phyloP scores from a whole-genome alignment of 1,284 basidiomycete genomes.

The Boletus holoroseus region DNA sequence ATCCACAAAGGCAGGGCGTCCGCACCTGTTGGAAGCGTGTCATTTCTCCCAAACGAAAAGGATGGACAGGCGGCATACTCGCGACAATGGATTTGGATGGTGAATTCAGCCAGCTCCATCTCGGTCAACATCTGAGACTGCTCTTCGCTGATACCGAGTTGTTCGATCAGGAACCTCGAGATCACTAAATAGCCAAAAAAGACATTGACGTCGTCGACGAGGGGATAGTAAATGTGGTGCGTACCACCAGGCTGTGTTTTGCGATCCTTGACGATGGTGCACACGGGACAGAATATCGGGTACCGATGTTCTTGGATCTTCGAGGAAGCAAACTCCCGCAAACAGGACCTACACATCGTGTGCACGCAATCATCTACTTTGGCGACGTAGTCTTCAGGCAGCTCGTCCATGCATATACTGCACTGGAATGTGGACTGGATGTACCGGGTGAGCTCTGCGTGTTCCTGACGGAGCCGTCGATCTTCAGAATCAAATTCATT shows the following conservation, averaged over 20 bases:
- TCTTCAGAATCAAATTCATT: constrained; percentile 45
- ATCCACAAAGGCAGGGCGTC: constrained; percentile 44
- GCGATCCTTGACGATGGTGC: constrained; percentile 32
- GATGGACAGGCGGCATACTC: neutral
- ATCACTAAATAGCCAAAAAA: constrained; percentile 35
- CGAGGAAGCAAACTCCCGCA: constrained; percentile 40
- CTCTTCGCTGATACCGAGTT: constrained; percentile 46
- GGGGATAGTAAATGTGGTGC: constrained; percentile 14
- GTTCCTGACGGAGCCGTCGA: constrained; percentile 35
- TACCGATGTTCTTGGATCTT: constrained; percentile 51
- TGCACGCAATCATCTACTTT: constrained; percentile 47
- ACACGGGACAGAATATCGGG: constrained; percentile 58
- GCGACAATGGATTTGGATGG: constrained; percentile 42
- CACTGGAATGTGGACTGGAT: constrained; percentile 39
- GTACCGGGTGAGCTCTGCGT: constrained; percentile 37
- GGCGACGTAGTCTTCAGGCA: constrained; percentile 43
- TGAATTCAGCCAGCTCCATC: constrained; percentile 50
- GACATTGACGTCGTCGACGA: neutral
- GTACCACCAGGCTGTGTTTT: constrained; percentile 37
- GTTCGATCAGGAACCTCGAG: constrained; percentile 38
- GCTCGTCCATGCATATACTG: constrained; percentile 52
- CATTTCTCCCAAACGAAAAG: neutral
- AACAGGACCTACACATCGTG: constrained; percentile 52
- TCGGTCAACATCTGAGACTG: constrained; percentile 47
- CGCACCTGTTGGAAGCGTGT: constrained; percentile 36